phyloP scores from a whole-genome alignment of 2,329 filamentous ascomycete species.

The Cytospora leucostoma region DNA sequence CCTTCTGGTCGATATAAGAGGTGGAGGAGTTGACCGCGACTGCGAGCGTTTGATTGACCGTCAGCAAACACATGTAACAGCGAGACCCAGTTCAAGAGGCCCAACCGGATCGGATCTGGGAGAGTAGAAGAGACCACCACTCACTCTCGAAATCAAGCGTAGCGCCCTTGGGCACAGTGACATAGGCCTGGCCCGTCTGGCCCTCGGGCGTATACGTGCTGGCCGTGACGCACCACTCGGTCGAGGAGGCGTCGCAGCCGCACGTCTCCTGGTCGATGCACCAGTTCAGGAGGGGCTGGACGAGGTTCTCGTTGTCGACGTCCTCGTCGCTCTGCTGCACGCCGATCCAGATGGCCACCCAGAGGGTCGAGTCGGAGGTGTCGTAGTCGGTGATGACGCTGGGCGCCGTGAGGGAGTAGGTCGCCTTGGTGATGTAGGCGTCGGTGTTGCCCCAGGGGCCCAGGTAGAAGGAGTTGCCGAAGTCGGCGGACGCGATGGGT shows the following conservation, averaged over 20 bases:
- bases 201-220: slow-evolving; percentile 24
- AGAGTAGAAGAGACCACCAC: not conserved
- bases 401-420: slow-evolving; percentile 20
- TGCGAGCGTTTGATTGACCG: not conserved
- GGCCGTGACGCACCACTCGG: slow-evolving; percentile 21
- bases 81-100: too few species aligned
- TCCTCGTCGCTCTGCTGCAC: slow-evolving; percentile 21
- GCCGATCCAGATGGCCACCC: slow-evolving; percentile 23
- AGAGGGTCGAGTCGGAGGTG: slow-evolving; percentile 14
- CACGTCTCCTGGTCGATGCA: slow-evolving; percentile 9
- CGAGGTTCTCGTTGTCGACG: slow-evolving; percentile 23
- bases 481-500: not conserved
- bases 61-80: not conserved
- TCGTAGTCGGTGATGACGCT: slow-evolving; percentile 12
- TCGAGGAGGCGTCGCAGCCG: slow-evolving; percentile 14
- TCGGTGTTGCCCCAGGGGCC: slow-evolving; percentile 15
- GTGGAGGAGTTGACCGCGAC: slow-evolving; percentile 14
- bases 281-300: slow-evolving; percentile 28
- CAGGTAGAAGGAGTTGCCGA: slow-evolving; percentile 27
- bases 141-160: slow-evolving; percentile 23
- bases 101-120: too few species aligned
- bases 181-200: slow-evolving; percentile 14
- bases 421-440: slow-evolving; percentile 25
- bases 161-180: slow-evolving; percentile 14
- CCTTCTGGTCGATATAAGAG: slow-evolving; percentile 25